These are phyloP conservation scores for Bothriochloa decipiens DNA, from an alignment of 176 grass and related monocot genomes.

Conservation along the genomic window DNA sequence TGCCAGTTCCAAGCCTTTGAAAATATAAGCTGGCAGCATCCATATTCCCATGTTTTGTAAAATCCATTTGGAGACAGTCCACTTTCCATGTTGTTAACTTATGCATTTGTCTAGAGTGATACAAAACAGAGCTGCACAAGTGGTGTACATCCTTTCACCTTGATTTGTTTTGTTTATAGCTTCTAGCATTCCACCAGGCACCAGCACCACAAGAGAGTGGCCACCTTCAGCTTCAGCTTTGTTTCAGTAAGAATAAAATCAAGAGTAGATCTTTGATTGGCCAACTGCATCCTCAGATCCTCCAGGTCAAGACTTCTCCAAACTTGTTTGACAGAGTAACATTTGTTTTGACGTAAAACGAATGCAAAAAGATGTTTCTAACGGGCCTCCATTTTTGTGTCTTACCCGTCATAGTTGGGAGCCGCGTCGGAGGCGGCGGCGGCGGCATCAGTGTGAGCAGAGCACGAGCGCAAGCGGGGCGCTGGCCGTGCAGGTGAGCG, in stretches of 20 bases:
- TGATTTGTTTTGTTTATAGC: neutral
- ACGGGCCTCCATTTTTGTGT: neutral
- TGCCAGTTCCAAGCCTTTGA: too few species aligned
- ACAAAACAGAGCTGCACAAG: neutral
- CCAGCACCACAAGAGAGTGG: too few species aligned
- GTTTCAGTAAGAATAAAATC: neutral
- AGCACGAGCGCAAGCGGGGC: too few species aligned
- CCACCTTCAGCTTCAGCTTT: neutral
- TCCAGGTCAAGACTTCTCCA: neutral
- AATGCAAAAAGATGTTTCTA: too few species aligned
- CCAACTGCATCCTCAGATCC: too few species aligned
- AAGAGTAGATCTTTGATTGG: too few species aligned
- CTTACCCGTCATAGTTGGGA: neutral
- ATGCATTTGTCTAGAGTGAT: too few species aligned
- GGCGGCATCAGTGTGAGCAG: too few species aligned
- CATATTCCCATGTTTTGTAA: neutral
- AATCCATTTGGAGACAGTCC: neutral
- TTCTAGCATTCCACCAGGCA: neutral
- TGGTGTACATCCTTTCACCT: neutral
- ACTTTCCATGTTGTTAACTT: too few species aligned
- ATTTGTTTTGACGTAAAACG: neutral
- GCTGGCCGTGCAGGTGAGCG: too few species aligned
- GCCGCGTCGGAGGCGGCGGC: too few species aligned
- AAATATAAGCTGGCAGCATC: too few species aligned
- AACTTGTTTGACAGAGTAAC: neutral